A percentile compares a stretch with the other conserved stretches of the same genome.
phyloP scores from a whole-genome alignment of 805 yeast genomes.

The Wickerhamomyces mucosus region DNA sequence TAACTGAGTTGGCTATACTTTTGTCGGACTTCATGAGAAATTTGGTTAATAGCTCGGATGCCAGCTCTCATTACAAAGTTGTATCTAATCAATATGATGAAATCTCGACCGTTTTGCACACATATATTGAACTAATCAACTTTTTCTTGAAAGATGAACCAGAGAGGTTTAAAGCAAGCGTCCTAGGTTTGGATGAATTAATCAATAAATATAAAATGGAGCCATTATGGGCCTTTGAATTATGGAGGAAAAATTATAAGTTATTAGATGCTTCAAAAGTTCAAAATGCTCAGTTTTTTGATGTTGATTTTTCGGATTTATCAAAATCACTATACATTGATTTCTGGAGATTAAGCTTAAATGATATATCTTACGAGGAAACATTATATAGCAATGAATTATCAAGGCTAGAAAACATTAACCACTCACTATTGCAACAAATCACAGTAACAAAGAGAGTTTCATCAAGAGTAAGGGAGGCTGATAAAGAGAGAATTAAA shows the following conservation, averaged over 20 bases:
- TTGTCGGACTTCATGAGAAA: conserved; percentile 40
- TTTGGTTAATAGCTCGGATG: conserved; percentile 25
- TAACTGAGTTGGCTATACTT: conserved; percentile 59
- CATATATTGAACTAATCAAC: conserved; percentile 48
- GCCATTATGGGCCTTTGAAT: conserved; percentile 60
- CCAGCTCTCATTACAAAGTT: conserved; percentile 52
- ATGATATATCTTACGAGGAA: conserved; percentile 54
- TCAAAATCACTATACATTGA: conserved; percentile 37
- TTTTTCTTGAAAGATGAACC: conserved; percentile 32
- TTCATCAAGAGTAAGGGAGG: too few species aligned
- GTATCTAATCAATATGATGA: conserved; percentile 69
- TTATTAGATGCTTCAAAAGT: conserved; percentile 15
- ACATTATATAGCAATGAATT: conserved; percentile 40
- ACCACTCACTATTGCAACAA: neutral
- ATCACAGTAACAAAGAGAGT: neutral
- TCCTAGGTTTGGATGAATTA: conserved; percentile 34
- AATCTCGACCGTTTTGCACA: conserved; percentile 52
- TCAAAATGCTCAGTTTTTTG: conserved; percentile 10
- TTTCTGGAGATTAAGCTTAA: conserved; percentile 69
- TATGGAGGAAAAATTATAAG: conserved; percentile 53
- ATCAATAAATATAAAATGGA: conserved; percentile 34
- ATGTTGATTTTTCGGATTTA: conserved; percentile 21
- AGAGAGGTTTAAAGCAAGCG: conserved; percentile 22
- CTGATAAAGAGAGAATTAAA: conserved; percentile 17
- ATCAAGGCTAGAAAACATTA: conserved; percentile 31